Evolutionary conservation across 345 rosid genomes (phyloP).

Genomic region (Gossypium raimondii): DNA sequence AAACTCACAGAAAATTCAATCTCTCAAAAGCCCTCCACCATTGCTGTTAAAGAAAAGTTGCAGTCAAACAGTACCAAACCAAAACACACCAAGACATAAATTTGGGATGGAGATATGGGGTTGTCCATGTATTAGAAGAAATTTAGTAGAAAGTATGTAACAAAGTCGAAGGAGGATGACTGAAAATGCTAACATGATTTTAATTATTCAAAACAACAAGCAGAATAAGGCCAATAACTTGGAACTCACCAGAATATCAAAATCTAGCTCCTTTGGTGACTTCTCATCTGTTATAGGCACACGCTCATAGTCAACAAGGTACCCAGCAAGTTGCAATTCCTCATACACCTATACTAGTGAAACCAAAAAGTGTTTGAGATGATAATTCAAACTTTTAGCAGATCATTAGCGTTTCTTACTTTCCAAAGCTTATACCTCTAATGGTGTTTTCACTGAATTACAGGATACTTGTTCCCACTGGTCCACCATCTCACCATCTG

Average conservation of each 20-base stretch:
- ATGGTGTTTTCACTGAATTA: slow-evolving; percentile 87
- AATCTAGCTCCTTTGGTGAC: slow-evolving; percentile 88
- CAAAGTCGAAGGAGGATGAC: background rate
- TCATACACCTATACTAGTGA: slow-evolving; percentile 59
- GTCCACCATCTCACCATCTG: slow-evolving; percentile 98
- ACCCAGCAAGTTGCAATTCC: slow-evolving; percentile 82
- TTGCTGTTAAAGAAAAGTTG: slow-evolving; percentile 1
- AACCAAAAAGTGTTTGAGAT: slow-evolving; percentile 10
- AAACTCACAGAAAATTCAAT: slow-evolving; percentile 10
- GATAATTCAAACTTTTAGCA: slow-evolving; percentile 20
- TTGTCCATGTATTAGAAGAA: slow-evolving; percentile 5
- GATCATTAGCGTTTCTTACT: slow-evolving; percentile 6
- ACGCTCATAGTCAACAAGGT: slow-evolving; percentile 85
- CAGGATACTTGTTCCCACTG: slow-evolving; percentile 92
- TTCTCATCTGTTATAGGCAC: slow-evolving; percentile 97
- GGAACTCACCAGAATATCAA: slow-evolving; percentile 76
- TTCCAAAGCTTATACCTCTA: slow-evolving; percentile 51
- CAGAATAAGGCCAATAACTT: slow-evolving; percentile 16
- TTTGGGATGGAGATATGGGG: background rate
- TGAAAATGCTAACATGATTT: background rate
- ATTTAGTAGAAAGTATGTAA: background rate
- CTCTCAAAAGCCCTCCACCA: slow-evolving; percentile 13
- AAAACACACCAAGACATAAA: background rate
- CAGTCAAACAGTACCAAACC: background rate
- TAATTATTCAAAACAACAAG: background rate